Percentiles rank a stretch among this genome's conserved stretches.
These are phyloP conservation scores for Rauvolfia tetraphylla DNA, from an alignment of 257 asterid genomes.

Conservation along the genomic window DNA sequence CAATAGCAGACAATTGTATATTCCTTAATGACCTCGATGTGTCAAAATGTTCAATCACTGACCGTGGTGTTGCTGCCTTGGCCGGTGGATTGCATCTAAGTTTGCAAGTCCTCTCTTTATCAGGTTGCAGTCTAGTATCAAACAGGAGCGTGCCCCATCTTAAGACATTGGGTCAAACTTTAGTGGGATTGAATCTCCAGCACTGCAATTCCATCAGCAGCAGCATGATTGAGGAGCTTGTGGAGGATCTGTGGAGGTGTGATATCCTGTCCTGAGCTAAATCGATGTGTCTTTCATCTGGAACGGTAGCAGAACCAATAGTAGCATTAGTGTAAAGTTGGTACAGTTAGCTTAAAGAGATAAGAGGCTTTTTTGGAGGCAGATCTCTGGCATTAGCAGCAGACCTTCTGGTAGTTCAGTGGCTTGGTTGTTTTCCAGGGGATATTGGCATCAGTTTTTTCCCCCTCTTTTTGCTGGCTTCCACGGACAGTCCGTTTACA, in stretches of 20 bases:
- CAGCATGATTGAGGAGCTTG: constrained; percentile 52
- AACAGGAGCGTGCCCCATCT: constrained; percentile 60
- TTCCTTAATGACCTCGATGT: constrained; percentile 73
- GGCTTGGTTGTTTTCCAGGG: constrained; percentile 55
- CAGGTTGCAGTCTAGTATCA: constrained; percentile 70
- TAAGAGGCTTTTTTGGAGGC: background rate
- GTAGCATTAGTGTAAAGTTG: background rate
- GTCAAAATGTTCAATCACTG: constrained; percentile 66
- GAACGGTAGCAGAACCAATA: constrained; percentile 1
- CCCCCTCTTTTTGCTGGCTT: constrained; percentile 49
- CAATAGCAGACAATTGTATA: constrained; percentile 55
- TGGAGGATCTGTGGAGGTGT: constrained; percentile 73
- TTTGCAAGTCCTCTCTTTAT: constrained; percentile 67
- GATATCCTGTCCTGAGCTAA: constrained; percentile 63
- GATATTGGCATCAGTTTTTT: constrained; percentile 32
- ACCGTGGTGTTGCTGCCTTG: constrained; percentile 59
- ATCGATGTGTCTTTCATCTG: background rate
- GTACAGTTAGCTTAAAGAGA: background rate
- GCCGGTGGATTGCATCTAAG: constrained; percentile 52
- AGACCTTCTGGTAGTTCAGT: constrained; percentile 23
- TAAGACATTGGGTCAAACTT: constrained; percentile 50
- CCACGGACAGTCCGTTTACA: constrained; percentile 40
- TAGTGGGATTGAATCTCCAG: constrained; percentile 69
- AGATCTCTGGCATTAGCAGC: constrained; percentile 12
- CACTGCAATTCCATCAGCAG: constrained; percentile 61